These are phyloP conservation scores for Petunia axillaris DNA, from an alignment of 257 asterid species.

Conservation along the genomic window DNA sequence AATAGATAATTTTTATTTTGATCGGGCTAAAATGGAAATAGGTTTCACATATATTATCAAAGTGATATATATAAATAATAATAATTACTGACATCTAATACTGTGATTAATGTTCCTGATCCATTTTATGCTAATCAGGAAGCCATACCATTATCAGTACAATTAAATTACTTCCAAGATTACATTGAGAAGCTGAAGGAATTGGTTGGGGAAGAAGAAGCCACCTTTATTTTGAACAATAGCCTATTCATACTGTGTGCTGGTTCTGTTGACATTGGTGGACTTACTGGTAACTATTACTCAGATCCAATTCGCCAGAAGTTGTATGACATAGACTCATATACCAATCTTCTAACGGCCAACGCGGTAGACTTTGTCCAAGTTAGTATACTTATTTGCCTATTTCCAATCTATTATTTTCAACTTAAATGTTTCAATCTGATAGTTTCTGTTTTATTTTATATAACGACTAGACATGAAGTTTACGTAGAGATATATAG, in stretches of 20 bases:
- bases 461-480: too few relatives aligned
- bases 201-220: constrained; percentile 37
- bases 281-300: constrained; percentile 26
- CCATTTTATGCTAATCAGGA: constrained; percentile 24
- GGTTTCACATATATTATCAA: too few relatives aligned
- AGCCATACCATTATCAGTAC: constrained; percentile 30
- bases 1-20: too few relatives aligned
- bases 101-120: not conserved
- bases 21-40: too few relatives aligned
- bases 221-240: constrained; percentile 22
- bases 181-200: constrained; percentile 31
- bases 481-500: too few relatives aligned
- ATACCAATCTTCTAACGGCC: constrained; percentile 25
- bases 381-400: not conserved
- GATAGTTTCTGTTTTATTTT: not conserved
- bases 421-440: not conserved
- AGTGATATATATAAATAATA: too few relatives aligned
- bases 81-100: not conserved
- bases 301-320: not conserved
- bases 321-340: constrained; percentile 26
- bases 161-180: constrained; percentile 35
- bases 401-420: not conserved
- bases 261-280: constrained; percentile 35
- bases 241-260: constrained; percentile 35
- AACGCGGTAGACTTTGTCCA: constrained; percentile 27